Percentiles rank a stretch among this genome's conserved stretches.
These are phyloP conservation scores for Talaromyces proteolyticus DNA, from an alignment of 495 filamentous ascomycete species.

Conservation along the genomic window DNA sequence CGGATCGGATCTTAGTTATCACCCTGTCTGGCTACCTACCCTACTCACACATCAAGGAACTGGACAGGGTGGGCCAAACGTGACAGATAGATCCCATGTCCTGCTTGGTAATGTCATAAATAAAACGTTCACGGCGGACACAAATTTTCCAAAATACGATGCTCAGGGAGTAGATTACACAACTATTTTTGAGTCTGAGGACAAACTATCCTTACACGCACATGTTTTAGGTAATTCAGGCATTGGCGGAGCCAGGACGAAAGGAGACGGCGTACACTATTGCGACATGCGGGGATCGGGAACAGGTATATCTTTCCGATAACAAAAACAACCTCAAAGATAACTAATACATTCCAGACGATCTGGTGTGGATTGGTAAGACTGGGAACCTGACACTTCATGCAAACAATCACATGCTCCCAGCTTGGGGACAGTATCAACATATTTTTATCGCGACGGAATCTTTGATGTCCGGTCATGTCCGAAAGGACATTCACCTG, in stretches of 20 bases:
- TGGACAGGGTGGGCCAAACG: slow-evolving; percentile 3
- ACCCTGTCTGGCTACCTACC: slow-evolving; percentile 4
- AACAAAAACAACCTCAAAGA: not conserved
- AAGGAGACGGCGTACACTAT: slow-evolving; percentile 1
- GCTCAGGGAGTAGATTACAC: slow-evolving; percentile 3
- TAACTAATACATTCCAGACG: not conserved
- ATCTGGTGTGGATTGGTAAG: slow-evolving; percentile 3
- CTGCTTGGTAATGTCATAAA: slow-evolving; percentile 4
- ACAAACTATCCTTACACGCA: not conserved
- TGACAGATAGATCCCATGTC: slow-evolving; percentile 1
- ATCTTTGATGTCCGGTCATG: slow-evolving; percentile 3
- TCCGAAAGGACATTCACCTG: slow-evolving; percentile 3
- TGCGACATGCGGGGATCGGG: slow-evolving; percentile 2
- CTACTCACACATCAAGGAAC: slow-evolving; percentile 4
- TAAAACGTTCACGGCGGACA: not conserved
- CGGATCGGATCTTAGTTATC: too few species aligned
- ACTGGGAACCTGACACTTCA: slow-evolving; percentile 1
- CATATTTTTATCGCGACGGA: slow-evolving; percentile 1
- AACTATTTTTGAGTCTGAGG: not conserved
- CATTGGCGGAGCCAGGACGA: slow-evolving; percentile 8
- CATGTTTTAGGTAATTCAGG: slow-evolving; percentile 12
- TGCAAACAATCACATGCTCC: slow-evolving; percentile 4
- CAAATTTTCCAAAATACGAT: slow-evolving; percentile 1
- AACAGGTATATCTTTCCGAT: not conserved
- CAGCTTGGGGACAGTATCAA: slow-evolving; percentile 3